A percentile compares a stretch with the other conserved stretches of the same genome.
phyloP scores from a whole-genome alignment of 2,329 filamentous ascomycete genomes.

The Colletotrichum filicis region DNA sequence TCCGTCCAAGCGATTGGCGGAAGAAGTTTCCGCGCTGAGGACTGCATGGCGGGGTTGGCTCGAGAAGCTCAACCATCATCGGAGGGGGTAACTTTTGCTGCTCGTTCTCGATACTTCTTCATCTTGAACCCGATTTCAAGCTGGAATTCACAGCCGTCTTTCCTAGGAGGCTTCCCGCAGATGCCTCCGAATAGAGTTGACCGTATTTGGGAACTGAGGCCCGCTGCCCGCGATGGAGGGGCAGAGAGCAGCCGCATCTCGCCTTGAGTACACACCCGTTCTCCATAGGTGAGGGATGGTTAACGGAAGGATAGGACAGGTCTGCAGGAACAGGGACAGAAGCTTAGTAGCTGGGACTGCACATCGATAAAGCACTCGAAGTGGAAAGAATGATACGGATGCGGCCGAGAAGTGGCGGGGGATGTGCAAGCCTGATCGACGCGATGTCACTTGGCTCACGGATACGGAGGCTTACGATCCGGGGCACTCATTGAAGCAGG shows the following conservation, averaged over 20 bases:
- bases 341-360: too few relatives aligned
- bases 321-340: background rate
- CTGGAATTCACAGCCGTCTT: background rate
- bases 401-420: background rate
- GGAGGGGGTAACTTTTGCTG: background rate
- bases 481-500: background rate
- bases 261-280: background rate
- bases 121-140: background rate
- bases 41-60: background rate
- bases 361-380: background rate
- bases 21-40: conserved; percentile 3
- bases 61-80: background rate
- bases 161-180: background rate
- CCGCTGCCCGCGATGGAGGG: background rate
- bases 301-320: background rate
- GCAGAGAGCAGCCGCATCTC: background rate
- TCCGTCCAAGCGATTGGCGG: conserved; percentile 13
- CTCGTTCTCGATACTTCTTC: background rate
- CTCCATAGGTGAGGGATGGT: background rate
- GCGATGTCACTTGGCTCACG: background rate
- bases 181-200: background rate
- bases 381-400: background rate
- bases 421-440: conserved; percentile 1
- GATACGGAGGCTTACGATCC: conserved; percentile 21
- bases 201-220: background rate